Conservation (phyloP, 495 filamentous ascomycete genomes). For the Aspergillus steynii region DNA sequence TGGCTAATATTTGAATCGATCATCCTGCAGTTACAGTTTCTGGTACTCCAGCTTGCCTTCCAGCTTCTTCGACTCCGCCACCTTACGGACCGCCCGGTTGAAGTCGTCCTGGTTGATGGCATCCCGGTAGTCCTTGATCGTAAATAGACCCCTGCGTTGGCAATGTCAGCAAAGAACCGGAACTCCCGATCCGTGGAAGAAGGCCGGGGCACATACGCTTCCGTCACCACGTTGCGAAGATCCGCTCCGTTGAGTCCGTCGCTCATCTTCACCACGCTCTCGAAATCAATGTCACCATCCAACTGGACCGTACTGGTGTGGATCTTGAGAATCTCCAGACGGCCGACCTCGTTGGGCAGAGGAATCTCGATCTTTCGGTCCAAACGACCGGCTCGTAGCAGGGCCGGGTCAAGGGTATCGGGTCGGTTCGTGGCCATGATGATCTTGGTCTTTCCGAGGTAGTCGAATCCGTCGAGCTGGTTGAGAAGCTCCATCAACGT, state of each 20-base stretch:
- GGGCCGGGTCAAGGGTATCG: slow-evolving; percentile 93
- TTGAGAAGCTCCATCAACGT: slow-evolving; percentile 99
- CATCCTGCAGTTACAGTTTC: slow-evolving; percentile 69
- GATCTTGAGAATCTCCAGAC: slow-evolving; percentile 98
- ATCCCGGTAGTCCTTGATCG: slow-evolving; percentile 96
- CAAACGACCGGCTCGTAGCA: slow-evolving; percentile 89
- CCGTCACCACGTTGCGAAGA: slow-evolving; percentile 95
- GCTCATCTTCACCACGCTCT: slow-evolving; percentile 99
- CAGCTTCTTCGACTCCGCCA: slow-evolving; percentile 95
- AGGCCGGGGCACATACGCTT: slow-evolving; percentile 71
- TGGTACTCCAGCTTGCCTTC: slow-evolving; percentile 98
- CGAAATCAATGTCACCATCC: slow-evolving; percentile 97
- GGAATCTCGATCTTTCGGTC: slow-evolving; percentile 99
- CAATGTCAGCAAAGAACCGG: slow-evolving; percentile 24
- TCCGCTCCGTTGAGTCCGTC: slow-evolving; percentile 97
- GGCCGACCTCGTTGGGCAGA: slow-evolving; percentile 96
- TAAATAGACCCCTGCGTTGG: slow-evolving; percentile 75
- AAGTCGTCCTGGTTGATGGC: slow-evolving; percentile 97
- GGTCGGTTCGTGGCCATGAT: slow-evolving; percentile 99
- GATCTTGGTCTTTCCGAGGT: slow-evolving; percentile 99
- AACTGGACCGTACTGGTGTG: slow-evolving; percentile 82
- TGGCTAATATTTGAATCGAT: neutral
- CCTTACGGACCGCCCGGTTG: slow-evolving; percentile 96
- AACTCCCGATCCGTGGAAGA: slow-evolving; percentile 11
- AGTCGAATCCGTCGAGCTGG: slow-evolving; percentile 98